Evolutionary conservation across 768 basidiomycete species (phyloP), one percentile per base, ranked within the genome.

Genomic region (Panaeolus cyanescens): DNA sequence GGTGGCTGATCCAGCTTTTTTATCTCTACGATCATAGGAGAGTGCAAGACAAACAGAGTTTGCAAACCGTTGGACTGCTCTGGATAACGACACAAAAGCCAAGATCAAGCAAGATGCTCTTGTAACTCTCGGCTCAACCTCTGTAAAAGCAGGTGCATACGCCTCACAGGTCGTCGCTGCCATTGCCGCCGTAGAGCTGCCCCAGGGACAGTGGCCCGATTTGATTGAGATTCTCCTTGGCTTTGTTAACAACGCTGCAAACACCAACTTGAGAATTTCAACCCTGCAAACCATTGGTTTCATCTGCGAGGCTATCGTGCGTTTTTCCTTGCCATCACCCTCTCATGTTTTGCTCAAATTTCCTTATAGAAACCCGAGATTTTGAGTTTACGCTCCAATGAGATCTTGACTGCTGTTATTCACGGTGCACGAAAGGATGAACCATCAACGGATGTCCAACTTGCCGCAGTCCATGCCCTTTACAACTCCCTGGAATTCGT

Each of bases 401-500:
- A 99, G 78, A 99, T 99, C 71, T 77, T 99, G 56, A 99, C 97
- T 13, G 96, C 96, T 8, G 97, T 99, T 60, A 96, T 99, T 55
- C 96, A 99, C 72, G 97, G 97, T 7, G 96, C 96, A 25, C 85
- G 96, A 55, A 96, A 96, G 75, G 97, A 99, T 65, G 97, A 99
- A 70, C 84, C 92, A 0, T 94, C 93, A 2, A 59, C 83, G 13
- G 95, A 99, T 0, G 97, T 99, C 13, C 97, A 98, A 68, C 79
- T 91, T 15, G 93, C 96, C 33, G 97, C 97, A 4, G 90, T 99
- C 70, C 89, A 90, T 71, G 95, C 97, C 0, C 79, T 99, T 15
- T 92, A 84, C 77, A 98, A 99, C 78, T 98, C 96, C 5, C 85
- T 99, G 22, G 96, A 97, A 73, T 99, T 99, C 72, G 92, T 99